A percentile compares a stretch with the other conserved stretches of the same genome.
Evolutionary conservation across 1,284 basidiomycete species (phyloP).

Genomic region (Polyporus tsugae): DNA sequence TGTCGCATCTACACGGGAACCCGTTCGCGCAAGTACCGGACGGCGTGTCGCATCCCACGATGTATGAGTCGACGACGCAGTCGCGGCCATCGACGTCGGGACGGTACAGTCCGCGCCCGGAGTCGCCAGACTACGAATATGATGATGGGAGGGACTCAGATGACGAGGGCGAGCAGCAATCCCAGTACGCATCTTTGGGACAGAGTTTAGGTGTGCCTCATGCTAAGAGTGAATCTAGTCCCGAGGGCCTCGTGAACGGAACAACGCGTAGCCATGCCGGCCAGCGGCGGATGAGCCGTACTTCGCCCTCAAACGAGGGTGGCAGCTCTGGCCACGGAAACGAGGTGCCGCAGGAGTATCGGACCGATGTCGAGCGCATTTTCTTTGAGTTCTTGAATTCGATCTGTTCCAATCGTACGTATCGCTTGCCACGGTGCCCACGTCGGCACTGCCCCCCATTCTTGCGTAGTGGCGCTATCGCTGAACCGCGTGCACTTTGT

Average conservation of each 20-base stretch:
- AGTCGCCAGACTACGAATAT: constrained; percentile 48
- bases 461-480: constrained; percentile 13
- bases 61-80: constrained; percentile 37
- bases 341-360: constrained; percentile 84
- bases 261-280: constrained; percentile 34
- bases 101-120: constrained; percentile 38
- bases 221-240: constrained; percentile 32
- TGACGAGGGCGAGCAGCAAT: constrained; percentile 39
- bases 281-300: constrained; percentile 41
- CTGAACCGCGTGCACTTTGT: constrained; percentile 27
- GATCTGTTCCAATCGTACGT: constrained; percentile 91
- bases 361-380: constrained; percentile 85
- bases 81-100: constrained; percentile 45
- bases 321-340: constrained; percentile 52
- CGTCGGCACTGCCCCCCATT: constrained; percentile 13
- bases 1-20: constrained; percentile 54
- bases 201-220: constrained; percentile 24
- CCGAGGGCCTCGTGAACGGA: constrained; percentile 37
- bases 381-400: constrained; percentile 92
- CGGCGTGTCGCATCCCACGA: constrained; percentile 34
- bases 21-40: constrained; percentile 55
- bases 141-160: constrained; percentile 54
- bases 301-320: constrained; percentile 42
- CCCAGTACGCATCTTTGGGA: constrained; percentile 32
- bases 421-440: constrained; percentile 9